These are phyloP conservation scores for Penicillium maclennaniae DNA, from an alignment of 495 filamentous ascomycete genomes.

Conservation along the genomic window DNA sequence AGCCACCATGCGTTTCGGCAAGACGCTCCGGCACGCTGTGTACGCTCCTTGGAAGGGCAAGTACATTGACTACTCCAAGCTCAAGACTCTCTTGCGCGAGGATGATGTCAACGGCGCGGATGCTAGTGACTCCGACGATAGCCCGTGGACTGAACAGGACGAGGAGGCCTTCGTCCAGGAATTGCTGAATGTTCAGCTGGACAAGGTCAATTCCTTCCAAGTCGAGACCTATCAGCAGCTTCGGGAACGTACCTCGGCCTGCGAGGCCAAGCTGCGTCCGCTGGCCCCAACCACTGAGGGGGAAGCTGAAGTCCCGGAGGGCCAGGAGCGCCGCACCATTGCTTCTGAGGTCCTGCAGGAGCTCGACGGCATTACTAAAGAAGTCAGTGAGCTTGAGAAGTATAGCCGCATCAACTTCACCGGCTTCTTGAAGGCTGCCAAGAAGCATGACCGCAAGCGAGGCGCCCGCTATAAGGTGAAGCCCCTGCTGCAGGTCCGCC, in stretches of 20 bases:
- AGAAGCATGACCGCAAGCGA: constrained; percentile 95
- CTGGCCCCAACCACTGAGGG: constrained; percentile 33
- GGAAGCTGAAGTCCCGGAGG: constrained; percentile 26
- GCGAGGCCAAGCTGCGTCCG: constrained; percentile 49
- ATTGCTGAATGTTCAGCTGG: constrained; percentile 86
- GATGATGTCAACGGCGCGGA: constrained; percentile 48
- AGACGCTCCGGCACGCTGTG: constrained; percentile 70
- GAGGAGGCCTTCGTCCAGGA: constrained; percentile 92
- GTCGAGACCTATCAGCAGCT: constrained; percentile 66
- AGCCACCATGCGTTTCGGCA: constrained; percentile 85
- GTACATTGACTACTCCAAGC: constrained; percentile 92
- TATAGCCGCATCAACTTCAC: constrained; percentile 97
- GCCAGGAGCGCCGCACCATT: constrained; percentile 44
- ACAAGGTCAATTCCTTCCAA: constrained; percentile 93
- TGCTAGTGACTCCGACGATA: constrained; percentile 47
- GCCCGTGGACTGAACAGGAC: constrained; percentile 89
- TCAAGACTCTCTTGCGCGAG: constrained; percentile 84
- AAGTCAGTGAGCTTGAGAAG: constrained; percentile 89
- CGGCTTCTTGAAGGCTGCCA: constrained; percentile 93
- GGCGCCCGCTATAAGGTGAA: constrained; percentile 79
- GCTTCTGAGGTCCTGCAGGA: constrained; percentile 71
- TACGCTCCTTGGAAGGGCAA: constrained; percentile 88
- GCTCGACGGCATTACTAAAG: constrained; percentile 80
- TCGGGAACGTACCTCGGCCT: constrained; percentile 60
- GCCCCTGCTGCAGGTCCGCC: constrained; percentile 81